Base-by-base conservation (phyloP, 495 filamentous ascomycete species). In the Sabuloglossum arenarium region DNA sequence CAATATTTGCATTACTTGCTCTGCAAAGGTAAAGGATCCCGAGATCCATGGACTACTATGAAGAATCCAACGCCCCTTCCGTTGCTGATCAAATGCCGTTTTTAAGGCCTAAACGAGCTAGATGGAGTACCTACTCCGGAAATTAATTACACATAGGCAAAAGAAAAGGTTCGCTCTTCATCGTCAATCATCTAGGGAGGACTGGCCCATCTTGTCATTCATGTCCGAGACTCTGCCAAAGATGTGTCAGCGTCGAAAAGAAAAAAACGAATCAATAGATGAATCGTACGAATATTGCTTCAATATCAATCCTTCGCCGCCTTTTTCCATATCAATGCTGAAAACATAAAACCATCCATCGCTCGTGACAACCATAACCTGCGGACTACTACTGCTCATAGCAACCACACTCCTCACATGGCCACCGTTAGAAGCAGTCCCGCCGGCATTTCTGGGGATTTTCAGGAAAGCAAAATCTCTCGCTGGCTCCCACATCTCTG, bases 301-400 rank as follows among this genome's bases (percentile, higher is more conserved):
- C 32, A 86, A 79, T 59, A 97, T 66, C 27, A 80, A 83, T 1
- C 93, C 91, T 69, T 97, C 91, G n/a, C 91, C 91, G 31, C 91
- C 91, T 59, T 83, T 86, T 52, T 94, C 88, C 73, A 98, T 75
- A 64, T 98, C 89, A 42, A 98, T 87, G 58, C 84, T 89, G 66
- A 86, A 97, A 16, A 97, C 85, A 61, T 89, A 96, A 62, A 94
- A 97, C 24, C 81, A 80, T 14, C 91, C 91, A 65, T 97, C 93
- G 60, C 84, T 94, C 1, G 91, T 97, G 12, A 95, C 93, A 1
- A 97, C 86, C 90, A 97, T 96, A 28, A 98, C 85, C 61, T 96
- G 88, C 0, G 93, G 91, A 12, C 82, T 86, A 62, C 79, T 90
- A 61, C 78, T 89, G 62, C 86, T 94, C 81, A 98, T 88, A 6